Conservation (phyloP, 2,329 filamentous ascomycete species). For the Monilinia vaccinii-corymbosi region DNA sequence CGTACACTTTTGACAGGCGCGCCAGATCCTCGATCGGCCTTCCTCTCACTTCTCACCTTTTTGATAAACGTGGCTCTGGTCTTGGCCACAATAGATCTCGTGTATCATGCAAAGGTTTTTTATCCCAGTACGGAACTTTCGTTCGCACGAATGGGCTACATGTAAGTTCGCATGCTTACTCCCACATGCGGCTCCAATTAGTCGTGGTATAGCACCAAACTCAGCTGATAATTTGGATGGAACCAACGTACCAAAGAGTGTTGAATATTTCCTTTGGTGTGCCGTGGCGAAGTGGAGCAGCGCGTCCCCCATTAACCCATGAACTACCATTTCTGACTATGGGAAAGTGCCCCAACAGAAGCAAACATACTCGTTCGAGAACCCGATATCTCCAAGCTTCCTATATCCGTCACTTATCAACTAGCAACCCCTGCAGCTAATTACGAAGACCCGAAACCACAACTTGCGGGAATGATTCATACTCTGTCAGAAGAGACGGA, state of each 20-base stretch:
- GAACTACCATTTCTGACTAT: neutral
- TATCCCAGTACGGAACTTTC: conserved; percentile 68
- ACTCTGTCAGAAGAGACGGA: conserved; percentile 70
- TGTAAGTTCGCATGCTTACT: conserved; percentile 31
- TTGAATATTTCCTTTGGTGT: neutral
- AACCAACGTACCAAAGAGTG: neutral
- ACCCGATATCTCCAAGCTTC: conserved; percentile 64
- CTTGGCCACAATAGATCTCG: conserved; percentile 63
- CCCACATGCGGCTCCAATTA: neutral
- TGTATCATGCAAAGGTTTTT: conserved; percentile 63
- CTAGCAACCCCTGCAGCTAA: conserved; percentile 42
- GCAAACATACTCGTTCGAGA: conserved; percentile 81
- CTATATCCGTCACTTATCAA: conserved; percentile 61
- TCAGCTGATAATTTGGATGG: neutral
- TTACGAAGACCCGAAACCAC: conserved; percentile 54
- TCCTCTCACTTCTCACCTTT: conserved; percentile 59
- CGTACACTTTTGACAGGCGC: conserved; percentile 65
- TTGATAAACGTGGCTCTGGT: conserved; percentile 63
- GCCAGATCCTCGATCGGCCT: conserved; percentile 60
- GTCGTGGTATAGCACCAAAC: neutral
- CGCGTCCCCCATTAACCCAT: neutral
- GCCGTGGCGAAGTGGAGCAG: neutral
- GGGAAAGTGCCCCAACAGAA: conserved; percentile 53
- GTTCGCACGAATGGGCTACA: conserved; percentile 79
- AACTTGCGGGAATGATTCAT: conserved; percentile 53